phyloP scores from a whole-genome alignment of 352 stramenopile genomes.

The Pythium inflatum region DNA sequence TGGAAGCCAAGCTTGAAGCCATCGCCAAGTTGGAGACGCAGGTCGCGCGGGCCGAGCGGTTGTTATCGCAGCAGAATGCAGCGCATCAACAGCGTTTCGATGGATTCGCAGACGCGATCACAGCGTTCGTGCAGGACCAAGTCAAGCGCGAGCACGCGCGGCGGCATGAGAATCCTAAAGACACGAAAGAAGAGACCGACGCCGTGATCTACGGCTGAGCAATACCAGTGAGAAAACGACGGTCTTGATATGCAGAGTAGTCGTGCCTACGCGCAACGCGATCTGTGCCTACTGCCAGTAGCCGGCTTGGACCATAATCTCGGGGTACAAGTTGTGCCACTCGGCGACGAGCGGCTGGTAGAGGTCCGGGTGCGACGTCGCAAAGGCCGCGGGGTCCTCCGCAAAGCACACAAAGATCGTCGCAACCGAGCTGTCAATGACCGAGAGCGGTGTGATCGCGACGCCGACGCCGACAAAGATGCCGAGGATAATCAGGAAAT shows the following conservation, averaged over 20 bases:
- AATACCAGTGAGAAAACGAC: background rate
- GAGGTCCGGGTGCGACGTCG: slow-evolving; percentile 76
- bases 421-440: slow-evolving; percentile 94
- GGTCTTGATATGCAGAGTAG: no score
- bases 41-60: slow-evolving; percentile 47
- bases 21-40: slow-evolving; percentile 47
- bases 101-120: slow-evolving; percentile 54
- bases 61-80: slow-evolving; percentile 46
- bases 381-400: slow-evolving; percentile 87
- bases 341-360: slow-evolving; percentile 84
- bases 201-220: slow-evolving; percentile 11
- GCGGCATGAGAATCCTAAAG: slow-evolving; percentile 31
- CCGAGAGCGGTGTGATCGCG: slow-evolving; percentile 88
- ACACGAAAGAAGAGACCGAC: background rate
- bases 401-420: slow-evolving; percentile 98
- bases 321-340: slow-evolving; percentile 89
- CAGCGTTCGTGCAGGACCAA: slow-evolving; percentile 60
- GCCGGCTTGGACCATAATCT: slow-evolving; percentile 87
- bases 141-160: slow-evolving; percentile 48
- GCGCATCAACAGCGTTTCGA: slow-evolving; percentile 65
- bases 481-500: slow-evolving; percentile 79
- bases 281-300: slow-evolving; percentile 58
- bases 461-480: slow-evolving; percentile 90
- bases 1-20: slow-evolving; percentile 39
- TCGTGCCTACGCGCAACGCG: background rate